Evolutionary conservation across 352 stramenopile genomes (phyloP), one percentile per base, ranked within the genome.

Genomic region (Phytopythium sindhum): DNA sequence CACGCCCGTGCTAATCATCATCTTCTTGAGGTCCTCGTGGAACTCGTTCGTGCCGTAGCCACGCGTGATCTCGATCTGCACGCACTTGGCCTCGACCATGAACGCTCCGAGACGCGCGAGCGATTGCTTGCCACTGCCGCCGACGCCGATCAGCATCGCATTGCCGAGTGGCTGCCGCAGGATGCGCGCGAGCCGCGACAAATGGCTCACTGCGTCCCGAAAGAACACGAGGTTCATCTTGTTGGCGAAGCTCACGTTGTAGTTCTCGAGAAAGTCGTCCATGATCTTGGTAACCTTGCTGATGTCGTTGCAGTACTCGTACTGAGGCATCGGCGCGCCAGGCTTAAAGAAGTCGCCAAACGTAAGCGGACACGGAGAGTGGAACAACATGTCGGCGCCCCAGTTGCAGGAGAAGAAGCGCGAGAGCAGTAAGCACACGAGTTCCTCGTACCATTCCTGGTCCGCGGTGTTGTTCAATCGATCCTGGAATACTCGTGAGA

Each of bases 151-250:
- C 1, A 98, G 84, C 88, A 98, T 97, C n/a, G 95, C 95, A 59
- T 98, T 98, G 44, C 95, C 95, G 15, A 92, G 68, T 9, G 94
- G 95, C 45, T 98, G 94, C 0, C 95, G 72, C 15, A 98, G 64
- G 55, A 98, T 96, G 4, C 96, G 86, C 4, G 84, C 81, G 9
- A 98, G 84, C 2, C 95, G 77, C 3, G 86, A 75, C 12, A 98
- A 77, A 59, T 98, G 96, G 0, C 75, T 83, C 29, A 98, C 84
- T 2, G 96, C 96, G 55, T 98, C 96, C 0, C 80, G 71, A 73
- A 98, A 98, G 69, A 98, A 98, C 0, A 98, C 96, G 23, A 98
- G 70, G 50, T 98, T 96, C 95, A 98, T 98, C 67, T 96, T 93
- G 66, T 92, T 98, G 5, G 93, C 80, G 58, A 96, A 97, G 15